Conservation (phyloP, 805 yeast genomes). For the Spathaspora hagerdaliae region DNA sequence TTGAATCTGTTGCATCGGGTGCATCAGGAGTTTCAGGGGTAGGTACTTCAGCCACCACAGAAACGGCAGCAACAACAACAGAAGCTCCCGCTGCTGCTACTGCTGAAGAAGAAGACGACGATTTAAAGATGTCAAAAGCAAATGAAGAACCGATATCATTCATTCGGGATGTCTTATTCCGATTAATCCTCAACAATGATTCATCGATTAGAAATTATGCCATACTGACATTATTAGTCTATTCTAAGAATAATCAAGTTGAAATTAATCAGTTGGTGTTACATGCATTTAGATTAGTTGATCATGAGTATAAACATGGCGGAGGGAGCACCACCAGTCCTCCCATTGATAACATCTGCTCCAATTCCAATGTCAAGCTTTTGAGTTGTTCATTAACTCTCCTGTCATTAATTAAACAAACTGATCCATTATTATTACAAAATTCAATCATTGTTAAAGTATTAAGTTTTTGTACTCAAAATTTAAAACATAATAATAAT, state of each 20-base stretch:
- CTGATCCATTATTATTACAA: slow-evolving; percentile 31
- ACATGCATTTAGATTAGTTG: slow-evolving; percentile 26
- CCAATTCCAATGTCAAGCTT: slow-evolving; percentile 17
- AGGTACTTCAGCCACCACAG: slow-evolving; percentile 4
- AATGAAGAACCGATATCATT: slow-evolving; percentile 12
- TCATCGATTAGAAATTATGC: slow-evolving; percentile 34
- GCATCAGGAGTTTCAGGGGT: too few relatives aligned
- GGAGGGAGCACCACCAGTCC: neutral
- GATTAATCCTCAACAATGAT: slow-evolving; percentile 28
- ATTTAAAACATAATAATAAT: slow-evolving; percentile 33
- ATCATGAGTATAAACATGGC: slow-evolving; percentile 20
- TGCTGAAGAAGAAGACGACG: slow-evolving; percentile 17
- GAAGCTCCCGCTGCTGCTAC: neutral
- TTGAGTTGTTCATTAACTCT: slow-evolving; percentile 33
- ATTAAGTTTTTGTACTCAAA: slow-evolving; percentile 43
- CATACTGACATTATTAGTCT: slow-evolving; percentile 25
- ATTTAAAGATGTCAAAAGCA: slow-evolving; percentile 10
- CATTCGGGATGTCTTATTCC: slow-evolving; percentile 25
- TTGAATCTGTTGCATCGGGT: slow-evolving; percentile 19
- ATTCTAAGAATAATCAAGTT: slow-evolving; percentile 25
- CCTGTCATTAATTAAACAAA: slow-evolving; percentile 31
- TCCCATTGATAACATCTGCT: slow-evolving; percentile 17
- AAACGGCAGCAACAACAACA: too few relatives aligned
- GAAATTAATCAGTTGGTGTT: slow-evolving; percentile 34
- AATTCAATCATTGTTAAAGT: slow-evolving; percentile 38